Evolutionary conservation across 495 filamentous ascomycete species (phyloP), one percentile per base, ranked within the genome.

Genomic region (Pyronema omphalodes): DNA sequence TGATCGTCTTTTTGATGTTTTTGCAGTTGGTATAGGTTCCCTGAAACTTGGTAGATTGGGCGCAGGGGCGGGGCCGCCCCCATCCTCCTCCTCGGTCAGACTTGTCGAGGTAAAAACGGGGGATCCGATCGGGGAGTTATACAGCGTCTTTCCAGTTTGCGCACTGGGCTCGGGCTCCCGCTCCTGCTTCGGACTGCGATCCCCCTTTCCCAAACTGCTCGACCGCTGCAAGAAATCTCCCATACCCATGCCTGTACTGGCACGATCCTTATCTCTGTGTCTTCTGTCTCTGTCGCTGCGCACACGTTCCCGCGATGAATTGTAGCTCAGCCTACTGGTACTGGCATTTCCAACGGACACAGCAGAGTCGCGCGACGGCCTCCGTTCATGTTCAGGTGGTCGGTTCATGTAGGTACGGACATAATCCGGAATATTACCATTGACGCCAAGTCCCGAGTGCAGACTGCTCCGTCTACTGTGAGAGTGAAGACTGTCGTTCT

Each of bases 401-500:
- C 58, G 54, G 29, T 67, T 64, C 58, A 64, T 60, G 43, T 67
- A 66, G 44, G 66, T 66, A 34, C 63, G 53, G 1, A 66, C 63
- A 55, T 66, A 66, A 34, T 41, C 60, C 19, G 64, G 60, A 33
- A 63, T 67, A 62, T 75, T 73, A 46, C 71, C 70, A n/a, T 33
- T n/a, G 39, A 58, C 68, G 53, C 62, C 67, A 67, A 70, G 71
- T 62, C 62, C 73, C 19, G 71, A 68, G 39, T 61, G 53, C 48
- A 75, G 70, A 35, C 43, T 73, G 67, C 44, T 63, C 58, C 51
- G 55, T 37, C 23, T 65, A 43, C n/a, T 68, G 57, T 55, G 64
- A 64, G 39, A 62, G 68, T 58, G 75, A 73, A n/a, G 74, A 72
- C 59, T 73, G 75, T 37, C 74, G 71, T 68, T 74, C 7, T 82